Evolutionary conservation across 805 yeast species (phyloP), one percentile per base, ranked within the genome.

Genomic region (Debaryomyces prosopidis): DNA sequence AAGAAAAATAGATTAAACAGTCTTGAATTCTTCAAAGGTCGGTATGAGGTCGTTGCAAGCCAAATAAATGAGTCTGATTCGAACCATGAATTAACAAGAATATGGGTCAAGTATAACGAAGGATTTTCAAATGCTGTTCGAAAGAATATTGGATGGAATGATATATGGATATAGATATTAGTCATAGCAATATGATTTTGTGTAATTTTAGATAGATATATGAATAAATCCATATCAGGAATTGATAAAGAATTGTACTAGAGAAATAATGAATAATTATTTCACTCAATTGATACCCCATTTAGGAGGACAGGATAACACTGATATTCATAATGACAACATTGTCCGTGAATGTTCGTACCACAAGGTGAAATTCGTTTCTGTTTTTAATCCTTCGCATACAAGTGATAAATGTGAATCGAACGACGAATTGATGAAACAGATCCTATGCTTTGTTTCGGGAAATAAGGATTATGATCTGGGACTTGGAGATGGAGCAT

Each of bases 41-140:
- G 59, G 42, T 71, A 71, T 50, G 73, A 66, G 16, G 68, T 62
- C 14, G 49, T 69, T 9, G 50, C 66, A 8, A 57, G 58, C 12
- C 71, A 68, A 46, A 51, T 59, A 12, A 45, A 46, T 12, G 57
- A 52, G 39, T 42, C 58, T 42, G 40, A 65, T 54, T 42, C 68
- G 50, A 35, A 58, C 63, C 26, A 68, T 23, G 81, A 54, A 75
- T 82, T 38, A 17, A 47, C 63, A 7, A 55, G 76, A 41, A 71
- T 71, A 28, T 90, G 97, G 97, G 87, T 90, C n/a, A 89, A 86
- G 58, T 89, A 84, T 59, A 87, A 86, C 51, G 97, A 90, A 65
- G 97, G 97, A 0, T 90, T 85, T 58, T 87, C 96, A 4, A 86
- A 89, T 62, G 97, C 97, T 0, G 97, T 90, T 2, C 69, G 95